A percentile compares a stretch with the other conserved stretches of the same genome.
Evolutionary conservation across 768 basidiomycete species (phyloP).

Genomic region (Cyclocybe aegerita): DNA sequence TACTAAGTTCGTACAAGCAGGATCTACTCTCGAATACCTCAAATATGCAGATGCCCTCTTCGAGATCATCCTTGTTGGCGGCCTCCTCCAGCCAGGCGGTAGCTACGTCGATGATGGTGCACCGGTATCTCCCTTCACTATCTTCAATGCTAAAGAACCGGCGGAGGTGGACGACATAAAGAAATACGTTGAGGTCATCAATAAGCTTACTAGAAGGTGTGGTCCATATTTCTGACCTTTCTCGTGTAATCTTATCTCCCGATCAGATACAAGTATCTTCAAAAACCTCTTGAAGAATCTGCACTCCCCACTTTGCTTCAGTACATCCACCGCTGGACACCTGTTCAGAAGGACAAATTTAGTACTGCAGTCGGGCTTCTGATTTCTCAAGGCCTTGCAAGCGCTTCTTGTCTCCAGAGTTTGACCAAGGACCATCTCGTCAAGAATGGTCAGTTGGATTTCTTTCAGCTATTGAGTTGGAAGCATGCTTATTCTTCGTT

Average conservation of each 20-base stretch:
- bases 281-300: slow-evolving; percentile 89
- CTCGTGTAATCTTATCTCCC: slow-evolving; percentile 10
- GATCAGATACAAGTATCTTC: slow-evolving; percentile 95
- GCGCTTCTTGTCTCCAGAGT: slow-evolving; percentile 73
- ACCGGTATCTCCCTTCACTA: slow-evolving; percentile 84
- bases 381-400: slow-evolving; percentile 80
- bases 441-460: slow-evolving; percentile 72
- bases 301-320: slow-evolving; percentile 84
- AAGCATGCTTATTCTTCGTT: background rate
- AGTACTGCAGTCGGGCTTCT: slow-evolving; percentile 79
- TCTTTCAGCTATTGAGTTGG: background rate
- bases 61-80: slow-evolving; percentile 93
- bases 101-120: slow-evolving; percentile 86
- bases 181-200: slow-evolving; percentile 91
- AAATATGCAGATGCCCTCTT: slow-evolving; percentile 98
- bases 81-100: slow-evolving; percentile 95
- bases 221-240: slow-evolving; percentile 7
- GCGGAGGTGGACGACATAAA: slow-evolving; percentile 84
- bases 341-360: slow-evolving; percentile 78
- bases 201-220: slow-evolving; percentile 93
- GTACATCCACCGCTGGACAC: slow-evolving; percentile 84
- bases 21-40: slow-evolving; percentile 89
- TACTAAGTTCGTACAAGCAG: slow-evolving; percentile 87
- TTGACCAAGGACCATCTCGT: slow-evolving; percentile 93
- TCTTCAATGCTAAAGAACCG: slow-evolving; percentile 80